Percentiles rank a stretch among this genome's conserved stretches.
Conservation (phyloP, 352 stramenopile genomes). For the Phytophthora nicotianae region DNA sequence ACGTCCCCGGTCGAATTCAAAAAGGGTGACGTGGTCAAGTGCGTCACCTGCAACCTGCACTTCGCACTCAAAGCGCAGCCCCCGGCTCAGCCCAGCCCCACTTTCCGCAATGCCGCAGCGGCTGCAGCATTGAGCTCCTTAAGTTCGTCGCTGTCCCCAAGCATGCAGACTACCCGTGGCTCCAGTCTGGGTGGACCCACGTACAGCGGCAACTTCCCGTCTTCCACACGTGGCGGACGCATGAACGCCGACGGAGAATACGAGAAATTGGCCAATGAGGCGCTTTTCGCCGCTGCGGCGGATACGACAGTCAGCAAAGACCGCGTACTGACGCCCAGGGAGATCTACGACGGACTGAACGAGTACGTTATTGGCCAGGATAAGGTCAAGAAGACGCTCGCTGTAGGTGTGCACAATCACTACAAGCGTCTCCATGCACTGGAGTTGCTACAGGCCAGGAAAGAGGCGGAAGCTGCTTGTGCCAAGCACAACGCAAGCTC, state of each 20-base stretch:
- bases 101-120: conserved; percentile 67
- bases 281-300: conserved; percentile 24
- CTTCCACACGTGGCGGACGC: conserved; percentile 28
- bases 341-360: conserved; percentile 95
- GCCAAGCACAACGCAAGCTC: conserved; percentile 26
- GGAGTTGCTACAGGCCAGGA: conserved; percentile 58
- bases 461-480: conserved; percentile 41
- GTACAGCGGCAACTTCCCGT: conserved; percentile 31
- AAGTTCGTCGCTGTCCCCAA: conserved; percentile 57
- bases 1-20: conserved; percentile 52
- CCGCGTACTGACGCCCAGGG: conserved; percentile 84
- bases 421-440: conserved; percentile 94
- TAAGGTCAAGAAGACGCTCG: conserved; percentile 96
- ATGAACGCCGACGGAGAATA: conserved; percentile 80
- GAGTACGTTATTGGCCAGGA: conserved; percentile 98
- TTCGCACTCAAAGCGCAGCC: conserved; percentile 69
- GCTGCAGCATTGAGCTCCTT: conserved; percentile 71
- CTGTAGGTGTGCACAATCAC: conserved; percentile 98
- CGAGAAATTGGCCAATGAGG: conserved; percentile 74
- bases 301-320: conserved; percentile 36
- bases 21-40: conserved; percentile 82
- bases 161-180: conserved; percentile 51
- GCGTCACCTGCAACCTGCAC: conserved; percentile 68
- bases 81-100: conserved; percentile 31
- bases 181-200: conserved; percentile 38